Base-by-base conservation (phyloP, 257 asterid genomes). In the Solanum corneliomulleri region DNA sequence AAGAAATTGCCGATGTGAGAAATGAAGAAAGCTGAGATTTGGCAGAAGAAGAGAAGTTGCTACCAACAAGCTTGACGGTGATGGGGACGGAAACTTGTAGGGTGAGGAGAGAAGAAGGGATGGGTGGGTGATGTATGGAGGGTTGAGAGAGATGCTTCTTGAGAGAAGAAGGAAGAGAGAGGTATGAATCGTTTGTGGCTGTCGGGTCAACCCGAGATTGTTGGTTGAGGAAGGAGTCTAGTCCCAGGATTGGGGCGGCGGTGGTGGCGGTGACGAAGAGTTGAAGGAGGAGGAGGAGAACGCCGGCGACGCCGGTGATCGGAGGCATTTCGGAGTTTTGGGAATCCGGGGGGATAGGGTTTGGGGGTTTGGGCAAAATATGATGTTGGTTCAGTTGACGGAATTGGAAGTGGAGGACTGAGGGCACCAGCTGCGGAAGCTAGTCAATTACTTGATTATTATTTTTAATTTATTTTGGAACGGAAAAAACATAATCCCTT, bases 21-120 rank as follows among this genome's bases (percentile, higher is more conserved):
- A 92, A 94, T 86, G 98, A 93, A 64, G 96, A 85, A 77, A 96
- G 94, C 49, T 90, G 90, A 81, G 95, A 74, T 3, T 93, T 91
- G 37, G 98, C 92, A 83, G 95, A 90, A 44, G 96, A 84, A n/a
- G 93, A 33, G 93, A 96, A 96, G 58, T 94, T 86, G 86, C 94
- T 75, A 1, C 99, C 99, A 4, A 96, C 98, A 14, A 96, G 90
- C 91, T 94, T 98, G 74, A 96, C 91, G 56, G 94, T 89, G 86
- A 96, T 83, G 45, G 98, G 98, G 31, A 97, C 86, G 84, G 97
- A 93, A 58, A 97, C 89, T 64, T 89, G 60, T 87, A 94, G 91
- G 82, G 94, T 88, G 41, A 92, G 93, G 89, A 94, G 92, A 74
- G 98, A 89, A 89, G 97, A 64, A 72, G 95, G 87, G 86, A 88